Evolutionary conservation across 1,284 basidiomycete species (phyloP), one percentile per base, ranked within the genome.

Genomic region (Apiotrichum sp.): DNA sequence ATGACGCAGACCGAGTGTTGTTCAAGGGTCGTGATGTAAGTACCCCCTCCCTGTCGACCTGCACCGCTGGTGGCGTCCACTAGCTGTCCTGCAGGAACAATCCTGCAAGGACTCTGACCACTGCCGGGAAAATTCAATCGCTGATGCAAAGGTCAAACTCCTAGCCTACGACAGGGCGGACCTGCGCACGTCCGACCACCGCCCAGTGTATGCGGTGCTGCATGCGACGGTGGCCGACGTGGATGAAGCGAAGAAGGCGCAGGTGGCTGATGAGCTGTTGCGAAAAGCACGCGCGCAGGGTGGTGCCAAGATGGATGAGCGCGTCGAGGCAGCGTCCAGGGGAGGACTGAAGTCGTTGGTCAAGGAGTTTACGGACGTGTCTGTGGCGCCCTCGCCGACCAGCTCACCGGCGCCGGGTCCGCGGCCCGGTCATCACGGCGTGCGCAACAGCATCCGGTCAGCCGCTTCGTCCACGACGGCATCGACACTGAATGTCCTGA

Each of bases 191-290:
- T 97, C 93, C 9, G 96, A 99, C 77, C 96, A 99, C 72, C 85
- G 88, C 65, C 96, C 96, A 67, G 93, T 98, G 1, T 95, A 88
- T 66, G 90, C 86, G 2, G 76, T 88, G 5, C 92, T 97, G 75
- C 80, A 83, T 50, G 84, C 85, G 0, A 83, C 86, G 50, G 84
- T 95, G 33, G 82, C 87, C 47, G 81, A 87, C 32, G 81, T 98
- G 40, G 91, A 98, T 70, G 76, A 83, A 29, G 79, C 77, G 6
- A 93, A 89, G 73, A 85, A 85, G 53, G 81, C 83, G 0, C 34
- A 42, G n/a, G 45, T 61, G 10, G 52, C 51, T 5, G 52, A 48
- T 9, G 42, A 52, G 14, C 39, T 61, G 4, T 22, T 51, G 4
- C n/a, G 7, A 38, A 53, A 55, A 22, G 61, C 53, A 4, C 48